These are phyloP conservation scores for Pseudocercospora pini-densiflorae DNA, from an alignment of 2,329 filamentous ascomycete genomes.

Conservation along the genomic window DNA sequence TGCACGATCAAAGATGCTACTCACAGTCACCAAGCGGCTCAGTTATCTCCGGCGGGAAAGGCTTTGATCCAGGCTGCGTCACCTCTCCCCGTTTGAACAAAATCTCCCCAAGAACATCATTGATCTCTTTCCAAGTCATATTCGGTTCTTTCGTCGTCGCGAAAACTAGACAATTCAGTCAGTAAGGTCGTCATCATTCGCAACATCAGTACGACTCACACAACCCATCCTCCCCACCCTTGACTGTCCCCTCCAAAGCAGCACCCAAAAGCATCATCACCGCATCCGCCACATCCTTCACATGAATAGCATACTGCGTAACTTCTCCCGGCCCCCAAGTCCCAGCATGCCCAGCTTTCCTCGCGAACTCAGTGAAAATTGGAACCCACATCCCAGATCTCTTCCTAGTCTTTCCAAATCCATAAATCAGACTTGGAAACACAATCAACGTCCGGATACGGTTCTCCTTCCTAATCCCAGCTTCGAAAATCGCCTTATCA, in stretches of 20 bases:
- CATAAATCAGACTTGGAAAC: constrained; percentile 1
- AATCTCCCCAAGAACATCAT: neutral
- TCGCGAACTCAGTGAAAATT: neutral
- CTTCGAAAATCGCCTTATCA: neutral
- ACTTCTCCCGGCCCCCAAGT: constrained; percentile 4
- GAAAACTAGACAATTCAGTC: neutral
- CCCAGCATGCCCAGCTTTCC: neutral
- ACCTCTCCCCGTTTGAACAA: neutral
- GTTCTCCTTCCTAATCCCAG: neutral
- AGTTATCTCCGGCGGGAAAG: neutral
- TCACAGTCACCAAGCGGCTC: constrained; percentile 1
- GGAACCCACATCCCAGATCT: constrained; percentile 4
- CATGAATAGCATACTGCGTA: constrained; percentile 3
- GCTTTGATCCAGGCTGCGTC: neutral
- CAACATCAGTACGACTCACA: neutral
- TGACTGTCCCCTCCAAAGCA: neutral
- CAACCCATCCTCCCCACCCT: constrained; percentile 3
- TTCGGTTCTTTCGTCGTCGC: constrained; percentile 1
- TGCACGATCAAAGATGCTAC: neutral
- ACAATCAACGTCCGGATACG: neutral
- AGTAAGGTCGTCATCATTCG: neutral
- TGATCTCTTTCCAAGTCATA: constrained; percentile 5
- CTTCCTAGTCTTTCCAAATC: neutral
- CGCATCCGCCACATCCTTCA: neutral
- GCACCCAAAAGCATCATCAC: neutral